Base-by-base conservation (phyloP, 352 stramenopile species). In the Phytophthora nicotianae region DNA sequence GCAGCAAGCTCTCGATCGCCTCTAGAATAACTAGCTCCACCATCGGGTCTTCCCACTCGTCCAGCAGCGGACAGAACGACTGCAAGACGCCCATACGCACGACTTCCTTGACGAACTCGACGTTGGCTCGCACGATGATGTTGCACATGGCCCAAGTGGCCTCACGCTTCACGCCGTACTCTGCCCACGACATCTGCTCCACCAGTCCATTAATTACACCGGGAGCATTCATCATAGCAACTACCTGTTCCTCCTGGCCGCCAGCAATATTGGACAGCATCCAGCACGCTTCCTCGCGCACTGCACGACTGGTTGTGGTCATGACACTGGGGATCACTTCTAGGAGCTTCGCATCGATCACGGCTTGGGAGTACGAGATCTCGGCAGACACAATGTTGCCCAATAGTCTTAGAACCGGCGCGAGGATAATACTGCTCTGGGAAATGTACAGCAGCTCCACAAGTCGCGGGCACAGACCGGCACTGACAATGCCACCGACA, bases 61-160 rank as follows among this genome's bases (percentile, higher is more conserved):
- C 86, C 9, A 95, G 63, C 21, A 93, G 63, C 13, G 83, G 83
- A 38, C 69, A 78, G 46, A 93, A 91, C 5, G 75, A 88, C 60
- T 79, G 72, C n/a, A 95, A 61, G 38, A 92, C 86, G 27, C 79
- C 81, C 75, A 93, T 81, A 4, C 72, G 70, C 14, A 93, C 74
- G 51, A 92, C 79, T 57, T 93, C 75, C 17, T 62, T 60, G 17
- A 92, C 60, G 59, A 88, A 88, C 20, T 82, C 72, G 23, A 70
- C 42, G 45, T 72, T 85, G 20, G 82, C 81, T 37, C 85, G 79
- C 16, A 93, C 84, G 50, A 93, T 91, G 26, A 95, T 81, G 58
- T 93, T 95, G 73, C 86, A 95, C 59, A 93, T 86, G 16, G 86
- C 86, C 86, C 86, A 95, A 37, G 84, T 93, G 13, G 86, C 86